Evolutionary conservation across 1,139 yeast genomes (phyloP).

Genomic region (Eremothecium coryli): DNA sequence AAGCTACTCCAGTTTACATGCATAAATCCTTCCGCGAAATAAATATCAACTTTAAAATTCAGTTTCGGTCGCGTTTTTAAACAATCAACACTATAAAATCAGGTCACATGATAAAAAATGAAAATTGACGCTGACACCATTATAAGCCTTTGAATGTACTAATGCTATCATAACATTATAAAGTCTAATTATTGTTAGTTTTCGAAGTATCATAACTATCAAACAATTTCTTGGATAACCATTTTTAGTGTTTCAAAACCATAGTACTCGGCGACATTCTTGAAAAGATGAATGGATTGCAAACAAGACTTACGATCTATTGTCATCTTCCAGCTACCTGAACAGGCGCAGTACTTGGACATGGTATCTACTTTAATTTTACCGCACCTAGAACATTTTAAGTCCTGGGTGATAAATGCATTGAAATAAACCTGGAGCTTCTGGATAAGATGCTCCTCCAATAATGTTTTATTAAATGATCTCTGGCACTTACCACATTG

Average conservation of each 20-base stretch:
- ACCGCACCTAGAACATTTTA: slow-evolving; percentile 69
- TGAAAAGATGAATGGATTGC: slow-evolving; percentile 40
- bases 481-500: slow-evolving; percentile 60
- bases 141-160: too few species aligned
- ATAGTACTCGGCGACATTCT: slow-evolving; percentile 51
- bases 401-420: slow-evolving; percentile 69
- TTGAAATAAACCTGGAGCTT: slow-evolving; percentile 49
- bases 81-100: too few species aligned
- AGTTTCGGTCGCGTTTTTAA: too few species aligned
- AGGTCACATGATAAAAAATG: too few species aligned
- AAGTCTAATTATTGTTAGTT: too few species aligned
- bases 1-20: too few species aligned
- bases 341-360: slow-evolving; percentile 72
- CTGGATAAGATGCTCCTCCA: slow-evolving; percentile 73
- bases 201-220: too few species aligned
- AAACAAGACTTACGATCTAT: slow-evolving; percentile 40
- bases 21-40: too few species aligned
- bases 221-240: too few species aligned
- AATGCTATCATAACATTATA: too few species aligned
- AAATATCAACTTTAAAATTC: too few species aligned
- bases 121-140: too few species aligned
- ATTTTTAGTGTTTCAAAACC: slow-evolving; percentile 57
- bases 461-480: slow-evolving; percentile 52
- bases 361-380: slow-evolving; percentile 59
- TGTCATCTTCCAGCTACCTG: slow-evolving; percentile 75